phyloP scores from a whole-genome alignment of 23 red algal species.

The Gracilaria vermiculophylla region DNA sequence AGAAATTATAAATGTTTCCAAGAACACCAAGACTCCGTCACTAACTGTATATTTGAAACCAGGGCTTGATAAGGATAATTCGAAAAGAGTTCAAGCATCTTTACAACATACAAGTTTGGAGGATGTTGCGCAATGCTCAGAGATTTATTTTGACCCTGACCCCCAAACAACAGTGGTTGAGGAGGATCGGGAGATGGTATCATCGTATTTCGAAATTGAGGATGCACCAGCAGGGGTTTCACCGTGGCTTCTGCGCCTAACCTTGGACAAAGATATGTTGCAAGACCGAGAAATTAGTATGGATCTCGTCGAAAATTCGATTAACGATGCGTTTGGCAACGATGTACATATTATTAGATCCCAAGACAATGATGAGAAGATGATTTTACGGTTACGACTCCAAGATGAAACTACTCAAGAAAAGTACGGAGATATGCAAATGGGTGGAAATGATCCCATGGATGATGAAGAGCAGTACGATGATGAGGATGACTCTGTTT shows the following conservation, averaged over 20 bases:
- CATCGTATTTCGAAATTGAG: slow-evolving; percentile 74
- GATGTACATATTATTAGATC: slow-evolving; percentile 90
- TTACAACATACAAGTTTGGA: slow-evolving; percentile 88
- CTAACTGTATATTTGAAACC: slow-evolving; percentile 92
- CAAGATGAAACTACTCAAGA: slow-evolving; percentile 51
- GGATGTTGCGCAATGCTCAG: slow-evolving; percentile 87
- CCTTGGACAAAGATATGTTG: slow-evolving; percentile 79
- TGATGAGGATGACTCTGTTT: slow-evolving; percentile 85
- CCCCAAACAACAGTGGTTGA: slow-evolving; percentile 78
- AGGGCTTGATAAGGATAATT: slow-evolving; percentile 76
- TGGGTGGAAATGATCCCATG: not conserved
- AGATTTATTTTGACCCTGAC: slow-evolving; percentile 97
- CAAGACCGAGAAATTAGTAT: slow-evolving; percentile 85
- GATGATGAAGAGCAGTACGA: slow-evolving; percentile 74
- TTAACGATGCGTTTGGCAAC: slow-evolving; percentile 86
- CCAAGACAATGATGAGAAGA: slow-evolving; percentile 91
- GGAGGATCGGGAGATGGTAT: slow-evolving; percentile 87
- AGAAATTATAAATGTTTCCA: slow-evolving; percentile 97
- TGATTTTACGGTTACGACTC: slow-evolving; percentile 87
- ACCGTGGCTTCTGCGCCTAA: slow-evolving; percentile 91
- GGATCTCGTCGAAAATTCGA: slow-evolving; percentile 70
- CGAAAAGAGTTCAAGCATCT: slow-evolving; percentile 87
- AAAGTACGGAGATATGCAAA: slow-evolving; percentile 57
- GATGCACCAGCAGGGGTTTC: slow-evolving; percentile 72
- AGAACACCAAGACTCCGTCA: slow-evolving; percentile 95